A percentile compares a stretch with the other conserved stretches of the same genome.
Conservation (phyloP, 352 stramenopile genomes). For the Phytophthora agathidicida region DNA sequence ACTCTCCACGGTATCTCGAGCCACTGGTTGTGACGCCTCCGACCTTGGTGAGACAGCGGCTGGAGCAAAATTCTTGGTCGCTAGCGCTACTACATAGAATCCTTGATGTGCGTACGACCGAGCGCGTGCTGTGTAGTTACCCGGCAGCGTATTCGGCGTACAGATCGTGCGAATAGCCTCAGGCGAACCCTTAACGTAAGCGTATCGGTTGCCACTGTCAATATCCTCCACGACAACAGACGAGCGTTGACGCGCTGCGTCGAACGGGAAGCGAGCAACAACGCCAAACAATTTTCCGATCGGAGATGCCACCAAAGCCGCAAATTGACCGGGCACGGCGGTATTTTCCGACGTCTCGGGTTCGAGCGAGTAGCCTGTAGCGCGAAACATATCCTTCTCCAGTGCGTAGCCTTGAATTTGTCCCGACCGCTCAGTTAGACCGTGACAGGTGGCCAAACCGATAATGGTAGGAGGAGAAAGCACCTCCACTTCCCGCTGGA, state of each 20-base stretch:
- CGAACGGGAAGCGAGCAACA: conserved; percentile 75
- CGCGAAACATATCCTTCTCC: conserved; percentile 77
- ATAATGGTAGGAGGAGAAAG: conserved; percentile 65
- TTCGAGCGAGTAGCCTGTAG: conserved; percentile 66
- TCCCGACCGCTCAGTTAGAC: conserved; percentile 55
- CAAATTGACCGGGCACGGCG: conserved; percentile 40
- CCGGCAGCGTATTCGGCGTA: conserved; percentile 59
- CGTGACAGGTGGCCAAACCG: conserved; percentile 73
- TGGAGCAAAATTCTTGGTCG: conserved; percentile 56
- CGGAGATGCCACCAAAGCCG: conserved; percentile 66
- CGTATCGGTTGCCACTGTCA: conserved; percentile 59
- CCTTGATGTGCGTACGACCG: conserved; percentile 77
- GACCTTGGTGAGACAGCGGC: conserved; percentile 21
- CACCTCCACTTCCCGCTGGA: conserved; percentile 75
- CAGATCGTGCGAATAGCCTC: conserved; percentile 74
- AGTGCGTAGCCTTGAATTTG: conserved; percentile 70
- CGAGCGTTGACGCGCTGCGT: conserved; percentile 70
- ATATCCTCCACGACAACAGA: conserved; percentile 77
- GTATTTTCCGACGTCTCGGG: conserved; percentile 39
- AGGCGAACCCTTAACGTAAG: conserved; percentile 76
- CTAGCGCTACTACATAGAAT: conserved; percentile 83
- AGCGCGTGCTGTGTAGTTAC: conserved; percentile 69
- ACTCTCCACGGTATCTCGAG: conserved; percentile 81
- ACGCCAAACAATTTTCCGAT: conserved; percentile 75
- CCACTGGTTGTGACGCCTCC: conserved; percentile 48